Evolutionary conservation across 768 basidiomycete species (phyloP).

Genomic region (Leucosporidium creatinivorum): DNA sequence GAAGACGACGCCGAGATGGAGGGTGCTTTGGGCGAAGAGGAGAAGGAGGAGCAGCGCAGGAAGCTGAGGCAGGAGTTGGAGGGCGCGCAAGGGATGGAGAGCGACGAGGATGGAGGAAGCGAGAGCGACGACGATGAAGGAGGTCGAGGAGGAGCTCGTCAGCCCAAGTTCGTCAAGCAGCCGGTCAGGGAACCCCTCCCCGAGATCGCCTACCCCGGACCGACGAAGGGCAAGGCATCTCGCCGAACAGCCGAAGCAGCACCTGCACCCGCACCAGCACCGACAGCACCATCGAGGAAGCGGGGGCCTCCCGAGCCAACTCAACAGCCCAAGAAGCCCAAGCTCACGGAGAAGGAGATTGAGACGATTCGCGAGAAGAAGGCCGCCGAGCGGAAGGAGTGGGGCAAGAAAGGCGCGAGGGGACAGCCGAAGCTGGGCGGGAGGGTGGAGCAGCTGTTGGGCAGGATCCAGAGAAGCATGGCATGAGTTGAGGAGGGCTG

Average conservation of each 20-base stretch:
- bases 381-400: conserved; percentile 15
- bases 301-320: too few relatives aligned
- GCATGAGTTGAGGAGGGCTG: neutral
- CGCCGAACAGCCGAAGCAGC: neutral
- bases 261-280: neutral
- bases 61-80: neutral
- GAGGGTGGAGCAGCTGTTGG: conserved; percentile 24
- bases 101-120: neutral
- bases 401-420: conserved; percentile 12
- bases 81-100: neutral
- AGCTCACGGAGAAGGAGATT: conserved; percentile 22
- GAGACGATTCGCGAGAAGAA: conserved; percentile 22
- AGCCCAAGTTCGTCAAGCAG: neutral
- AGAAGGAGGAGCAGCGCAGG: conserved; percentile 9
- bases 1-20: conserved; percentile 23
- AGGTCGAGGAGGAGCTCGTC: neutral
- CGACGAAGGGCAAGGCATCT: too few relatives aligned
- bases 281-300: neutral
- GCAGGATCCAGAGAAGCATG: conserved; percentile 24
- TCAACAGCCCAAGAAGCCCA: conserved; percentile 14
- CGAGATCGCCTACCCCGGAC: neutral
- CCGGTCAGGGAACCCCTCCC: neutral
- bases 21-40: conserved; percentile 10
- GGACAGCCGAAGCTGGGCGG: conserved; percentile 31
- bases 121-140: conserved; percentile 2